These are phyloP conservation scores for Anthracocystis walkeri DNA, from an alignment of 1,284 basidiomycete species.

Conservation along the genomic window DNA sequence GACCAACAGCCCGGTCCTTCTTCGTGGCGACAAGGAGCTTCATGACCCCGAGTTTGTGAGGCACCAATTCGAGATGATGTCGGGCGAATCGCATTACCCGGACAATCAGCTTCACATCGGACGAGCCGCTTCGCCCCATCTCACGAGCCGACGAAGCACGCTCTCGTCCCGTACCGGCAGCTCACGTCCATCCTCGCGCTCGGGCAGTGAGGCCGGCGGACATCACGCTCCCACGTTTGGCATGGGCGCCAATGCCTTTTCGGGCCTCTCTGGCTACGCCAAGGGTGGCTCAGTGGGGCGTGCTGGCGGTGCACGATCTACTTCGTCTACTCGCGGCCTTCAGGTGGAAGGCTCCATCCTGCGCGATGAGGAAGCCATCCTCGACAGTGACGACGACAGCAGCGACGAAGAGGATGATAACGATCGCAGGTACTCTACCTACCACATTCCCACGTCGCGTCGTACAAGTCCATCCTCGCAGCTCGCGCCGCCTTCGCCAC, in stretches of 20 bases:
- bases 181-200: constrained; percentile 40
- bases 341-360: constrained; percentile 47
- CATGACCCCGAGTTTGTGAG: constrained; percentile 48
- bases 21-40: constrained; percentile 42
- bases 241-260: constrained; percentile 28
- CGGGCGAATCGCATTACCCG: constrained; percentile 21
- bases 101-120: constrained; percentile 38
- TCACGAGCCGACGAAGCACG: constrained; percentile 34
- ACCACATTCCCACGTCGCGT: constrained; percentile 23
- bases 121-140: constrained; percentile 21
- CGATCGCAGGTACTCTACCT: constrained; percentile 6
- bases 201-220: constrained; percentile 35
- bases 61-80: constrained; percentile 52
- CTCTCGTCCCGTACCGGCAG: constrained; percentile 30
- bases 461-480: constrained; percentile 18
- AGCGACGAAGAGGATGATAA: constrained; percentile 27
- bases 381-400: constrained; percentile 37
- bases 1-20: constrained; percentile 32
- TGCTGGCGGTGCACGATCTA: constrained; percentile 5
- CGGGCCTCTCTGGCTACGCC: constrained; percentile 41
- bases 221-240: constrained; percentile 25
- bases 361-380: constrained; percentile 36
- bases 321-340: constrained; percentile 21
- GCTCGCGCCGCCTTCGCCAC: constrained; percentile 5
- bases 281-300: constrained; percentile 11